These are phyloP conservation scores for Acanthamoeba lenticulata DNA, from an alignment of 208 protist genomes.

Conservation along the genomic window DNA sequence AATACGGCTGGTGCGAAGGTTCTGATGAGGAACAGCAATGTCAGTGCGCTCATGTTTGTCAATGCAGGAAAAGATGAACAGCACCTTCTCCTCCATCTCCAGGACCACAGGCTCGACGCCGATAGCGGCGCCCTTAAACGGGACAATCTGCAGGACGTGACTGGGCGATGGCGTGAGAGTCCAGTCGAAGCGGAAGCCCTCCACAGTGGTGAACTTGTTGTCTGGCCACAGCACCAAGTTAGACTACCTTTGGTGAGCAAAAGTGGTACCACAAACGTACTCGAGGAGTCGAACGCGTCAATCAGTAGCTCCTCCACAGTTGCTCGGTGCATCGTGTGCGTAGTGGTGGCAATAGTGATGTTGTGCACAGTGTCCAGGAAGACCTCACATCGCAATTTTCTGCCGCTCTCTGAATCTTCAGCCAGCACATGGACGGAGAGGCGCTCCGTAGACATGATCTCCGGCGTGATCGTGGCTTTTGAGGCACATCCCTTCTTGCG, in stretches of 20 bases:
- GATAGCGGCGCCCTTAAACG: slow-evolving; percentile 54
- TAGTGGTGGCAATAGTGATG: slow-evolving; percentile 52
- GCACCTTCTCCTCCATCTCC: slow-evolving; percentile 63
- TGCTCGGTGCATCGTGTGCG: slow-evolving; percentile 59
- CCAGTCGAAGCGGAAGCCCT: slow-evolving; percentile 64
- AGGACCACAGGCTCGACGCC: slow-evolving; percentile 18
- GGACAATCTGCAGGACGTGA: slow-evolving; percentile 53
- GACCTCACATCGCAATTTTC: slow-evolving; percentile 51
- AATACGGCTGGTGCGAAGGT: neutral
- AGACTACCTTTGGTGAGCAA: neutral
- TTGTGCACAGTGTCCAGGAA: slow-evolving; percentile 62
- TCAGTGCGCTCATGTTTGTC: too few species aligned
- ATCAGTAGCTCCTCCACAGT: slow-evolving; percentile 38
- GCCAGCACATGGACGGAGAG: slow-evolving; percentile 41
- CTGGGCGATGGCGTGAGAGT: slow-evolving; percentile 41
- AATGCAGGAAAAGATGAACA: neutral
- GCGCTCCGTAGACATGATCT: slow-evolving; percentile 66
- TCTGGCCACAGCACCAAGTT: neutral
- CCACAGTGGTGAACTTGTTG: slow-evolving; percentile 54
- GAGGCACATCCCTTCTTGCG: neutral
- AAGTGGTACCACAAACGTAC: neutral
- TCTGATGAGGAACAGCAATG: neutral
- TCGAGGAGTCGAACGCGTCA: slow-evolving; percentile 32
- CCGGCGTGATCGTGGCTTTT: slow-evolving; percentile 1
- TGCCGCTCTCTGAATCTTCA: slow-evolving; percentile 39